Evolutionary conservation across 129 eudicot species (phyloP), one percentile per base, ranked within the genome.

Genomic region (Chrysanthemum seticuspe): DNA sequence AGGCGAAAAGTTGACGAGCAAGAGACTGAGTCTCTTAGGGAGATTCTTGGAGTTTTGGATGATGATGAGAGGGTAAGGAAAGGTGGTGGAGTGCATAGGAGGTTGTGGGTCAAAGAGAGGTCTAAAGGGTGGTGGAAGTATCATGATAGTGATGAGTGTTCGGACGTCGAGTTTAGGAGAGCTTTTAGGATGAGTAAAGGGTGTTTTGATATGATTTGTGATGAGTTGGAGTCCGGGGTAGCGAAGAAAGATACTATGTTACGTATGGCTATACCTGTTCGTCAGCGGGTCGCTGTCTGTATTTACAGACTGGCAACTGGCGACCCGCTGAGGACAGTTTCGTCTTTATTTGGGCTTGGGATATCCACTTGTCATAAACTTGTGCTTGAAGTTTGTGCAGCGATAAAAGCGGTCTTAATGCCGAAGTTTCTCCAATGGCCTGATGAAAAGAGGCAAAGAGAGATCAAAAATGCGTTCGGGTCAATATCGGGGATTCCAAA

Each of bases 91-190:
- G 72, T 50, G 13, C 87, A 82, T 36, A 67, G 94, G 77, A 52
- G 96, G 72, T 66, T 91, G 54, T 88, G 97, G 97, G 90, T 91
- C 74, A 91, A 91, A 67, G 80, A 76, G 36, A 74, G 97, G 77
- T 86, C 97, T 0, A 88, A 88, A 23, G 96, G 85, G 71, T 91
- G 97, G 97, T 88, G 97, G 96, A 84, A 88, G 72, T 75, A 76
- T n/a, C 79, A 81, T 67, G 70, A 74, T 29, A 86, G 91, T 62
- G 78, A 79, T 0, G 84, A 79, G 31, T 91, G 81, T 50, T 87
- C 97, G 0, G 92, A 87, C 1, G 88, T 70, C 51, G 91, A 91
- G 74, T 91, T 91, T 73, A 76, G 80, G 19, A 80, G 62, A 31
- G 87, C 80, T 2, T 91, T 88, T 23, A 18, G 92, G 5, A 88